These are phyloP conservation scores for Neckera pumila DNA, from an alignment of 225 moss, liverwort and hornwort species.

Conservation along the genomic window DNA sequence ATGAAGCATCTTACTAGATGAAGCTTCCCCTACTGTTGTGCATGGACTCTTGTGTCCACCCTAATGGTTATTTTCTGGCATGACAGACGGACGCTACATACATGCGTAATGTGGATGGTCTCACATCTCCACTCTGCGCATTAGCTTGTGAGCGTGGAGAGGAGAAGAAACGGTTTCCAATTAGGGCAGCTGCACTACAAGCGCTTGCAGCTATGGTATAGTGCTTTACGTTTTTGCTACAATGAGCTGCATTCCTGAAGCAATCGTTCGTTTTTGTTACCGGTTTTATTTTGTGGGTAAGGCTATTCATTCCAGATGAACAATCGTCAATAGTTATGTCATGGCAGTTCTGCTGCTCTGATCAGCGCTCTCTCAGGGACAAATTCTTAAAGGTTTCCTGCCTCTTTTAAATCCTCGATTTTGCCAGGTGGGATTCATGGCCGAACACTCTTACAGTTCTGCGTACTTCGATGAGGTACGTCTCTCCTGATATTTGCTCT, in stretches of 20 bases:
- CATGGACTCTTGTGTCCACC: not conserved
- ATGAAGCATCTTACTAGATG: not conserved
- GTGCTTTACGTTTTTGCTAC: not conserved
- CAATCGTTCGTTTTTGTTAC: not conserved
- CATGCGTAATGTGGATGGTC: slow-evolving; percentile 78
- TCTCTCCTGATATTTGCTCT: not conserved
- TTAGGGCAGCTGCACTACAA: slow-evolving; percentile 88
- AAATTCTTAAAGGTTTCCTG: not conserved
- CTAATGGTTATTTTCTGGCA: not conserved
- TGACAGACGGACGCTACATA: slow-evolving; percentile 76
- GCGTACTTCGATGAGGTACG: slow-evolving; percentile 64
- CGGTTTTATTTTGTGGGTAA: not conserved
- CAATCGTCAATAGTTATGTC: not conserved
- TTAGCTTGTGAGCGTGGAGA: slow-evolving; percentile 65
- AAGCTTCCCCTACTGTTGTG: not conserved
- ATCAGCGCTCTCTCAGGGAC: not conserved
- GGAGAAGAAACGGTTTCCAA: slow-evolving; percentile 30
- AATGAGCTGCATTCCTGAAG: not conserved
- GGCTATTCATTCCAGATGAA: not conserved
- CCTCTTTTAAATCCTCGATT: not conserved
- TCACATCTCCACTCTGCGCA: slow-evolving; percentile 53
- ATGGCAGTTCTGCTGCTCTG: not conserved
- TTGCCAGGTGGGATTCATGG: slow-evolving; percentile 76
- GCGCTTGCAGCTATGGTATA: slow-evolving; percentile 68
- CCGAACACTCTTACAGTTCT: slow-evolving; percentile 59